These are phyloP conservation scores for Rhodotorula sp. DNA, from an alignment of 1,284 basidiomycete species.

Conservation along the genomic window DNA sequence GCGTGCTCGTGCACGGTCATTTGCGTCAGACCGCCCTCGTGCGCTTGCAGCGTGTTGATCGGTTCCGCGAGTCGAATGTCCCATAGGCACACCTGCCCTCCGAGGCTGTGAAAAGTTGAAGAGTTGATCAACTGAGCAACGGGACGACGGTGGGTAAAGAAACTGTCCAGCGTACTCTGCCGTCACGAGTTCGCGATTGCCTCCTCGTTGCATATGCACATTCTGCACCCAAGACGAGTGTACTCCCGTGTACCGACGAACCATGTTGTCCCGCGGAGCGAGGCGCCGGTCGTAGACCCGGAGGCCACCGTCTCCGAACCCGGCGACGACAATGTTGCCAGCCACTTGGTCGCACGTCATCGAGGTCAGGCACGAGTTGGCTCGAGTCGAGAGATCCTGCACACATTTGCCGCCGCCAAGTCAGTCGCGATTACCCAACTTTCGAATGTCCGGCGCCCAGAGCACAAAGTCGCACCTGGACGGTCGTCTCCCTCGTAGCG, in stretches of 20 bases:
- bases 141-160: conserved; percentile 7
- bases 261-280: conserved; percentile 79
- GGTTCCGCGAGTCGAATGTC: conserved; percentile 76
- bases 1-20: conserved; percentile 86
- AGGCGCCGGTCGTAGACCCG: conserved; percentile 89
- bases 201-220: conserved; percentile 77
- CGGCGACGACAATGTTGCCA: conserved; percentile 78
- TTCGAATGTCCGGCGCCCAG: background rate
- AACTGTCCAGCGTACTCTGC: conserved; percentile 63
- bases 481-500: conserved; percentile 81
- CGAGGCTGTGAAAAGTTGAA: conserved; percentile 59
- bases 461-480: conserved; percentile 60
- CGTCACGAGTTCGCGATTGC: conserved; percentile 76
- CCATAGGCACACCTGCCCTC: conserved; percentile 90
- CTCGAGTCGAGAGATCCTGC: conserved; percentile 83
- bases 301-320: conserved; percentile 89
- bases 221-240: conserved; percentile 91
- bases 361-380: conserved; percentile 84
- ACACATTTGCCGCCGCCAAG: conserved; percentile 32
- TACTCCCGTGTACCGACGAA: conserved; percentile 67
- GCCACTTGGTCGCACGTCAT: conserved; percentile 77
- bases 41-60: conserved; percentile 65
- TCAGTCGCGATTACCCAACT: no score
- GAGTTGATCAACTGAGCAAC: background rate
- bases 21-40: conserved; percentile 71